Base-by-base conservation (phyloP, 176 grass and related monocot genomes). In the Bolboschoenus planiculmis region DNA sequence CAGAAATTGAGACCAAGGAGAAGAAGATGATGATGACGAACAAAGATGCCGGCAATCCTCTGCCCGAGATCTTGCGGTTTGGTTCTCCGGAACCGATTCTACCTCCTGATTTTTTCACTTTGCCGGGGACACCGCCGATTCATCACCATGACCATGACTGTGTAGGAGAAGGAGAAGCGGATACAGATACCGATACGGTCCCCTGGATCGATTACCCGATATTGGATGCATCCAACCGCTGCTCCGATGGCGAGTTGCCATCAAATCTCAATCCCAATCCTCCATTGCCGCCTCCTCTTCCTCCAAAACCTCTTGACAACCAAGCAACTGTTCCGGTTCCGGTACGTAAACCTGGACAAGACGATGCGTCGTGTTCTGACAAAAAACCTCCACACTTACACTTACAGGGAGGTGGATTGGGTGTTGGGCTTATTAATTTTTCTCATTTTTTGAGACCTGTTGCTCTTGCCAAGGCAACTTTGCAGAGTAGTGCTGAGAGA, bases 371-470 rank as follows among this genome's bases (percentile, higher is more conserved):
- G 31, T 27, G 23, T 50, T 18, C 33, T 34, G 37, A n/a, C 43
- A 40, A 82, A 29, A 60, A 82, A 5, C 36, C 23, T 39, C 18
- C 16, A 18, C 56, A n/a, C 7, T 50, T 85, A 39, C n/a, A 35
- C 0, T 36, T 50, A 8, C 62, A 44, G 9, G 85, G 27, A 51
- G 58, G 18, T 9, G 54, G 43, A 15, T 4, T 48, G 1, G 42
- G 13, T 48, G 11, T 27, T 0, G 70, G 56, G 29, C 21, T 59
- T 21, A 48, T 83, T 66, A 89, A 89, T 65, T 89, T 86, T 59
- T 83, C 88, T 13, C 84, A 86, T 84, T 86, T 89, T 26, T 78
- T 84, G 40, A 89, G 70, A 72, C 79, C 83, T 4, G 18, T 63
- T 23, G 18, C 35, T 18, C 55, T 83, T 14, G 68, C 44, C 3